Percentiles rank a stretch among this genome's conserved stretches.
Conservation (phyloP, 495 filamentous ascomycete genomes). For the Penicillium roqueforti region DNA sequence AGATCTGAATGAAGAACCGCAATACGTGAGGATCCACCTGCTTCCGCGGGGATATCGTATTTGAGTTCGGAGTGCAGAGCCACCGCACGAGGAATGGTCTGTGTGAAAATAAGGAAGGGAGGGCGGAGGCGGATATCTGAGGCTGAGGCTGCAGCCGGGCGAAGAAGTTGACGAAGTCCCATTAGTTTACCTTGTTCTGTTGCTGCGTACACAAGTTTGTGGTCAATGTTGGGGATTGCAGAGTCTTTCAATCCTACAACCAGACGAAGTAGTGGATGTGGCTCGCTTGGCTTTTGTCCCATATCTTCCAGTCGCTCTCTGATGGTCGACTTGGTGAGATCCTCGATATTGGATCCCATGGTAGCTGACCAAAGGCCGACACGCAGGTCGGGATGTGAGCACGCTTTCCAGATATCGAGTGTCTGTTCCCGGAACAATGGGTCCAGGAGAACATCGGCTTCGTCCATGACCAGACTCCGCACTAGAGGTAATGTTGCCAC, state of each 20-base stretch:
- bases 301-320: conserved; percentile 41
- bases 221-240: conserved; percentile 83
- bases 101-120: conserved; percentile 90
- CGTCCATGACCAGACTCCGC: conserved; percentile 74
- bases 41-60: conserved; percentile 88
- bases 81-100: conserved; percentile 84
- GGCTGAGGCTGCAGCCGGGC: conserved; percentile 59
- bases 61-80: conserved; percentile 85
- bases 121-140: conserved; percentile 65
- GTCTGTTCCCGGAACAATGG: conserved; percentile 88
- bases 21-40: conserved; percentile 79
- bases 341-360: conserved; percentile 89
- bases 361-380: conserved; percentile 92
- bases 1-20: conserved; percentile 88
- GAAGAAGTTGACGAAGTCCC: conserved; percentile 86
- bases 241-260: conserved; percentile 95
- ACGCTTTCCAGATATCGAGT: conserved; percentile 76
- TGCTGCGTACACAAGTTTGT: conserved; percentile 85
- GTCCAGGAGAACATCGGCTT: conserved; percentile 93
- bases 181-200: conserved; percentile 92
- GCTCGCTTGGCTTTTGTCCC: conserved; percentile 16
- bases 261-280: conserved; percentile 64
- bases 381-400: conserved; percentile 59
- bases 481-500: conserved; percentile 57
- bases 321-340: conserved; percentile 62